phyloP scores from a whole-genome alignment of 495 filamentous ascomycete genomes.

The Choiromyces venosus region DNA sequence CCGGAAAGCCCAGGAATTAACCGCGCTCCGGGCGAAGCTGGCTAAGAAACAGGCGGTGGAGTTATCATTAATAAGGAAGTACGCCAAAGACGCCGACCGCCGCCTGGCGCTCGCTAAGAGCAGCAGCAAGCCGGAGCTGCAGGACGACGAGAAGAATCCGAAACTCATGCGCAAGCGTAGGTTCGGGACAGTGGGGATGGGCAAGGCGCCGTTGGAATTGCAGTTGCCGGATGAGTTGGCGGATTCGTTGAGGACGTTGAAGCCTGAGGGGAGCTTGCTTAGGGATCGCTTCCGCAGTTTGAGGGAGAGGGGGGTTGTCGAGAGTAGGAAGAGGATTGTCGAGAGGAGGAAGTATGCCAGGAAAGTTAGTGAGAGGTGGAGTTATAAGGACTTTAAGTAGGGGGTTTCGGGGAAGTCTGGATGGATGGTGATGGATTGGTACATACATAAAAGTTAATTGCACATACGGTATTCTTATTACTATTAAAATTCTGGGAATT shows the following conservation, averaged over 20 bases:
- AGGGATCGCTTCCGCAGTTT: constrained; percentile 87
- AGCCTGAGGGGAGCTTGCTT: constrained; percentile 89
- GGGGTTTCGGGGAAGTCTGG: constrained; percentile 7
- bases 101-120: constrained; percentile 44
- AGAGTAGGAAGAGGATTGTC: constrained; percentile 67
- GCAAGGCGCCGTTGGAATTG: constrained; percentile 71
- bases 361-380: constrained; percentile 88
- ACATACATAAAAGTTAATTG: not conserved
- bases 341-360: constrained; percentile 73
- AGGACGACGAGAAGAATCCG: constrained; percentile 56
- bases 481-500: not conserved
- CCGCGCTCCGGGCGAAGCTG: constrained; percentile 62
- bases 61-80: constrained; percentile 57
- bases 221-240: constrained; percentile 90
- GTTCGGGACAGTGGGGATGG: constrained; percentile 66
- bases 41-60: constrained; percentile 67
- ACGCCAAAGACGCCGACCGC: constrained; percentile 56
- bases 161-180: constrained; percentile 63
- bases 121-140: constrained; percentile 44
- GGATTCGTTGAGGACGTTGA: constrained; percentile 79
- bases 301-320: constrained; percentile 80
- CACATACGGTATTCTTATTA: not conserved
- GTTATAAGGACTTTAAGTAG: constrained; percentile 82
- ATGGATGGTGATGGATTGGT: not conserved
- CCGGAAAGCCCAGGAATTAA: constrained; percentile 76